These are phyloP conservation scores for Chlorella variabilis DNA, from an alignment of 163 green algal species.

Conservation along the genomic window DNA sequence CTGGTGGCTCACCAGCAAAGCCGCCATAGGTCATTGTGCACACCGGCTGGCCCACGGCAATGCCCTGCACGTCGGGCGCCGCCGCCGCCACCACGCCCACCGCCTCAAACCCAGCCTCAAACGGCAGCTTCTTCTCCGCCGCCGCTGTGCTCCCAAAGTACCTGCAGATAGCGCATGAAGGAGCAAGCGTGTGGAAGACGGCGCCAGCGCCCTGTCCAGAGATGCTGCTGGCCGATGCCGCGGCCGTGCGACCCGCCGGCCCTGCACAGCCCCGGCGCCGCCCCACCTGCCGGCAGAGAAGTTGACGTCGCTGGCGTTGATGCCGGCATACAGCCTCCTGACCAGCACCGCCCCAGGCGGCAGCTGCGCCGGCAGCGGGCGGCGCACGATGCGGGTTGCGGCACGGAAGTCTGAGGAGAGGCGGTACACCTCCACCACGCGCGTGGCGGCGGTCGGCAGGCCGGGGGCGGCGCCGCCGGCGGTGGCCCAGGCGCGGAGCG, in stretches of 20 bases:
- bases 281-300: constrained; percentile 74
- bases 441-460: neutral
- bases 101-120: constrained; percentile 85
- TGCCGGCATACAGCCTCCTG: constrained; percentile 66
- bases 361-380: constrained; percentile 49
- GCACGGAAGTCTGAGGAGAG: constrained; percentile 39
- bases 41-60: constrained; percentile 58
- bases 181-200: neutral
- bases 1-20: constrained; percentile 62
- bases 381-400: constrained; percentile 62
- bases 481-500: constrained; percentile 48
- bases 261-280: no score
- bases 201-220: no score
- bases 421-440: constrained; percentile 19
- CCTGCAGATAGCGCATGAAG: neutral
- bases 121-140: constrained; percentile 74
- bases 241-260: no score
- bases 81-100: constrained; percentile 77
- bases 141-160: constrained; percentile 53
- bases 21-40: constrained; percentile 73
- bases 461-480: neutral
- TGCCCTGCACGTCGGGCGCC: constrained; percentile 48
- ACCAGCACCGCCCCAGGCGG: constrained; percentile 71
- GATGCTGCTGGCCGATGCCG: no score
- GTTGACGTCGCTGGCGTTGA: constrained; percentile 93